These are phyloP conservation scores for Alloteropsis semialata DNA, from an alignment of 176 grass and related monocot species.

Conservation along the genomic window DNA sequence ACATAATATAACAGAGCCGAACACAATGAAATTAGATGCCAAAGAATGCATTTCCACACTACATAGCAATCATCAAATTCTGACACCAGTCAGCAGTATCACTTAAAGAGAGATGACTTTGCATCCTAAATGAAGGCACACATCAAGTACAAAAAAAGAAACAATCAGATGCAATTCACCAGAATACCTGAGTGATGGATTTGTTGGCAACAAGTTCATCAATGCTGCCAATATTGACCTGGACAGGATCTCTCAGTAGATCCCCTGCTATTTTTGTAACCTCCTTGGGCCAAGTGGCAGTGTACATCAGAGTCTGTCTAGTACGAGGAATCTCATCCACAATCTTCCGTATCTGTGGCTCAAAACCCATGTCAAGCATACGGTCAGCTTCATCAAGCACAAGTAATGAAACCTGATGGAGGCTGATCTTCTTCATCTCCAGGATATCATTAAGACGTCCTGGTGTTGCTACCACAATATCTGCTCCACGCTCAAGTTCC, in stretches of 20 bases:
- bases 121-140: background rate
- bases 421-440: constrained; percentile 89
- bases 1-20: background rate
- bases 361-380: constrained; percentile 99
- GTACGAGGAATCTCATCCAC: constrained; percentile 79
- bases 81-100: background rate
- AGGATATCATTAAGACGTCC: constrained; percentile 96
- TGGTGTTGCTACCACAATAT: constrained; percentile 95
- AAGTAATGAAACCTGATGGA: constrained; percentile 86
- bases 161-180: constrained; percentile 5
- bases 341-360: constrained; percentile 92
- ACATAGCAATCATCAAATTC: background rate
- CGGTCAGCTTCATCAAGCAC: constrained; percentile 98
- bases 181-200: constrained; percentile 87
- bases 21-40: constrained; percentile 7
- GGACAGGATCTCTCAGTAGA: constrained; percentile 87
- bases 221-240: constrained; percentile 92
- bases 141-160: constrained; percentile 9
- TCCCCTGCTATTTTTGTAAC: constrained; percentile 94
- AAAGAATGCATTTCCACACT: background rate
- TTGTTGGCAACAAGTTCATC: constrained; percentile 97
- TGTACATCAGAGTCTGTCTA: constrained; percentile 98
- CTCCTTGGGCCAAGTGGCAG: constrained; percentile 98
- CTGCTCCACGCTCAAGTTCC: constrained; percentile 94
- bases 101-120: background rate